Evolutionary conservation across 1,284 basidiomycete species (phyloP).

Genomic region (Takashimella tepidaria): DNA sequence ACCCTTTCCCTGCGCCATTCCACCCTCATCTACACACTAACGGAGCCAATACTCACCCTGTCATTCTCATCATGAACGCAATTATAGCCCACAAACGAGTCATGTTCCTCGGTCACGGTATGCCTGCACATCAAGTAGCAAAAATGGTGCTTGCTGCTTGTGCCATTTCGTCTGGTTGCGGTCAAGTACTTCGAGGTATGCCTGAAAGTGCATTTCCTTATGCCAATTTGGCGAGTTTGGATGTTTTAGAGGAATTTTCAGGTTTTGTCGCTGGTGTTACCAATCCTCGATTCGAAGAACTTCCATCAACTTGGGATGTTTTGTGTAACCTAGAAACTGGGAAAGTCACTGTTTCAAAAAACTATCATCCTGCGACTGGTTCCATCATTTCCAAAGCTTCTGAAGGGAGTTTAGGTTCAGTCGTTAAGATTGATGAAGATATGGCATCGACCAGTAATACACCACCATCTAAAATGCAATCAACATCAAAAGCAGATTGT

Average conservation of each 20-base stretch:
- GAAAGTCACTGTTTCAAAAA: slow-evolving; percentile 73
- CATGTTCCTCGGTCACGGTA: slow-evolving; percentile 83
- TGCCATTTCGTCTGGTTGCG: slow-evolving; percentile 84
- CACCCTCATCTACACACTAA: slow-evolving; percentile 91
- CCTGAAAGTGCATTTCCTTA: slow-evolving; percentile 89
- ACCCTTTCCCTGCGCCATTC: slow-evolving; percentile 62
- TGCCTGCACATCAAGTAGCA: slow-evolving; percentile 80
- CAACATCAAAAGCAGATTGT: slow-evolving; percentile 56
- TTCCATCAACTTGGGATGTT: slow-evolving; percentile 78
- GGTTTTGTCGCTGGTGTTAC: slow-evolving; percentile 94
- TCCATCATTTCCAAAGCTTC: neutral
- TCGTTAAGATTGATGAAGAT: slow-evolving; percentile 25
- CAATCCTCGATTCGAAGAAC: slow-evolving; percentile 88
- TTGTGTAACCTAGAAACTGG: slow-evolving; percentile 84
- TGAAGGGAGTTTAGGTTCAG: slow-evolving; percentile 1
- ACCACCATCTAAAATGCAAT: slow-evolving; percentile 14
- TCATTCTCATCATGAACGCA: slow-evolving; percentile 92
- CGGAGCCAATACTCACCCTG: slow-evolving; percentile 82
- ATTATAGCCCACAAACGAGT: slow-evolving; percentile 88
- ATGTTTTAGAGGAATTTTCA: slow-evolving; percentile 79
- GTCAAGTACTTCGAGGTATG: slow-evolving; percentile 74
- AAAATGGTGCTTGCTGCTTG: slow-evolving; percentile 88
- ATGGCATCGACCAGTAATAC: slow-evolving; percentile 9
- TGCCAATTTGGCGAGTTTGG: slow-evolving; percentile 78
- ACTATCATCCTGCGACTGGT: slow-evolving; percentile 1